These are phyloP conservation scores for Aspergillus bombycis DNA, from an alignment of 2,329 filamentous ascomycete species.

Conservation along the genomic window DNA sequence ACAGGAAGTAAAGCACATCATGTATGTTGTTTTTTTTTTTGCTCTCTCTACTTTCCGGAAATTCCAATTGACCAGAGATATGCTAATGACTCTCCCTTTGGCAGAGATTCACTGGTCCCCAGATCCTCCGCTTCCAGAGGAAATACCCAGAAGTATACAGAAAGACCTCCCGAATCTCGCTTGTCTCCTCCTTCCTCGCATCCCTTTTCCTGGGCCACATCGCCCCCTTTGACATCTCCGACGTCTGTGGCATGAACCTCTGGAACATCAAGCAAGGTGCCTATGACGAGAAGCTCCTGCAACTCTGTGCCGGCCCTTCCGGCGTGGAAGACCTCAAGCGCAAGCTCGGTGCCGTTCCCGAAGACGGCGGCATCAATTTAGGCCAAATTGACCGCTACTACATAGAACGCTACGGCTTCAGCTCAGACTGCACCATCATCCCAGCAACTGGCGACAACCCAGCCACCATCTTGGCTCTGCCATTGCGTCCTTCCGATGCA, in stretches of 20 bases:
- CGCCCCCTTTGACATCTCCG: constrained; percentile 88
- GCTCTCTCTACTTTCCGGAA: constrained; percentile 1
- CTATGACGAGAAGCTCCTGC: constrained; percentile 76
- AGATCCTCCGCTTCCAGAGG: constrained; percentile 85
- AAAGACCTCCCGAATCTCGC: constrained; percentile 80
- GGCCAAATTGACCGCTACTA: constrained; percentile 81
- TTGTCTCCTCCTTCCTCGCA: constrained; percentile 93
- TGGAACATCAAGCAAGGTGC: constrained; percentile 79
- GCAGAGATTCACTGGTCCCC: constrained; percentile 93
- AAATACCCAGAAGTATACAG: constrained; percentile 81
- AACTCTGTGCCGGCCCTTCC: constrained; percentile 70
- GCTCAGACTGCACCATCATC: constrained; percentile 71
- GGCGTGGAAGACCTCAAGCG: constrained; percentile 67
- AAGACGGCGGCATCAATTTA: constrained; percentile 78
- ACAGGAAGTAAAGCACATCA: constrained; percentile 96
- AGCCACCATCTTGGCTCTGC: constrained; percentile 88
- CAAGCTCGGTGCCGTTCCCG: constrained; percentile 79
- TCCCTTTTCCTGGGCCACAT: constrained; percentile 84
- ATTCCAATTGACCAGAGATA: not conserved
- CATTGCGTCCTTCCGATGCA: constrained; percentile 82
- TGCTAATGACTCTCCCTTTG: not conserved
- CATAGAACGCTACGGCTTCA: constrained; percentile 75
- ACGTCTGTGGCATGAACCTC: constrained; percentile 95
- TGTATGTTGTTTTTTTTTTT: constrained; percentile 55
- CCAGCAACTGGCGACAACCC: constrained; percentile 97